Evolutionary conservation across 2,329 filamentous ascomycete genomes (phyloP).

Genomic region (Pseudopyricularia javanii): DNA sequence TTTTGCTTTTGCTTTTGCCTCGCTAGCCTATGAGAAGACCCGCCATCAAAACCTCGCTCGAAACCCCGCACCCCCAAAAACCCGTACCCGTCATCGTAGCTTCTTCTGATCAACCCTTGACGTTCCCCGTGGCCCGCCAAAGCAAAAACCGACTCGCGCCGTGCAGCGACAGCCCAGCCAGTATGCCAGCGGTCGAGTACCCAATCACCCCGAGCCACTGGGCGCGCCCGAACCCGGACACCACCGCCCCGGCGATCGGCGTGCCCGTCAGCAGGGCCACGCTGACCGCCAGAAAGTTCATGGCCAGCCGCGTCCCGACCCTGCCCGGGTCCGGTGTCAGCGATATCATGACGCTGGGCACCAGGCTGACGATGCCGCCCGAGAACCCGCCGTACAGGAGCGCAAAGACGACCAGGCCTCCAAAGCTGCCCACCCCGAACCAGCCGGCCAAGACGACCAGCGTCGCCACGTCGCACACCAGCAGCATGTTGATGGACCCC

Average conservation of each 20-base stretch:
- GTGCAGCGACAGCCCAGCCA: constrained; percentile 33
- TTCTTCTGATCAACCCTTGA: background rate
- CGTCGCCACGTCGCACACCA: constrained; percentile 18
- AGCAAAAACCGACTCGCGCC: background rate
- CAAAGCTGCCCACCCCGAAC: constrained; percentile 14
- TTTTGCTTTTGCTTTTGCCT: too few species aligned
- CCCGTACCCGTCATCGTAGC: too few species aligned
- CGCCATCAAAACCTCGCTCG: too few species aligned
- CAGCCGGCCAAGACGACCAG: constrained; percentile 25
- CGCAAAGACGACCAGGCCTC: constrained; percentile 18
- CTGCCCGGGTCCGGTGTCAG: constrained; percentile 22
- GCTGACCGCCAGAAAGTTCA: constrained; percentile 22
- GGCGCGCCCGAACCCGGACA: constrained; percentile 13
- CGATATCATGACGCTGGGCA: constrained; percentile 24
- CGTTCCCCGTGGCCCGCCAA: background rate
- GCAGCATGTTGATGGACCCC: constrained; percentile 25
- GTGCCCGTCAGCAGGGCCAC: constrained; percentile 39
- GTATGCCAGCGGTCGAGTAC: constrained; percentile 50
- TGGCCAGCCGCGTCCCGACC: constrained; percentile 28
- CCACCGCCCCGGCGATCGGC: constrained; percentile 36
- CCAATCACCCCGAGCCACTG: constrained; percentile 19
- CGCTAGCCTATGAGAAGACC: too few species aligned
- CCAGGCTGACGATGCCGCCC: constrained; percentile 22
- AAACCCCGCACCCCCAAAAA: too few species aligned
- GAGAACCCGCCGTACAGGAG: constrained; percentile 18